Evolutionary conservation across 805 yeast species (phyloP), one percentile per base, ranked within the genome.

Genomic region (Nakazawaea siamensis): DNA sequence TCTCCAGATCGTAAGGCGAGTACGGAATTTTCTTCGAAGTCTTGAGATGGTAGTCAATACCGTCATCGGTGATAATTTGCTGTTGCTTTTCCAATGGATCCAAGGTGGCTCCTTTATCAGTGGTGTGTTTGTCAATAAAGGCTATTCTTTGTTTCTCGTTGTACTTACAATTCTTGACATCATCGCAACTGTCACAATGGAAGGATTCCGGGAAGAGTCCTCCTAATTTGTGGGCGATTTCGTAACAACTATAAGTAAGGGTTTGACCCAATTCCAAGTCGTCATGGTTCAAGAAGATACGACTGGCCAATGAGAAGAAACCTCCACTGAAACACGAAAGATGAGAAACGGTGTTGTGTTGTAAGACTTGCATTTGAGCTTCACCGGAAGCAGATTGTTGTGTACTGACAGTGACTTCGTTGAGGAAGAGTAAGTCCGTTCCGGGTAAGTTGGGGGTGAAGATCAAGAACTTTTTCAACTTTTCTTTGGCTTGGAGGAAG

Each of bases 281-380:
- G 20, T 48, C 43, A 5, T 61, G 56, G 9, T 57, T 44, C 24
- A 43, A 36, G 14, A 72, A 57, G 2, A 70, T 37, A 30, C 54
- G 62, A 5, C 71, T 57, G 2, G 71, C 73, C 18, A 73, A 46
- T 0, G 70, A 70, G 45, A 67, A 56, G 64, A 69, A 70, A 2
- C 77, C 73, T 12, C 77, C 79, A 4, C 70, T 54, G 37, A 66
- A 70, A 44, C 81, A 75, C 5, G 68, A 49, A 31, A 70, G 52
- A 41, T 70, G 75, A 19, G 66, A 55, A 60, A 66, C 62, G 38
- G 66, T 30, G 27, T 41, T 40, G 23, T 39, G 24, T 31, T 29
- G 40, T n/a, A n/a, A 39, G 42, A 25, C 35, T 2, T 38, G 35
- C 5, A 12, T 8, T 8, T 17, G n/a, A 14, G n/a, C 35, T 7